These are phyloP conservation scores for Begonia loranthoides DNA, from an alignment of 306 rosid genomes.

Conservation along the genomic window DNA sequence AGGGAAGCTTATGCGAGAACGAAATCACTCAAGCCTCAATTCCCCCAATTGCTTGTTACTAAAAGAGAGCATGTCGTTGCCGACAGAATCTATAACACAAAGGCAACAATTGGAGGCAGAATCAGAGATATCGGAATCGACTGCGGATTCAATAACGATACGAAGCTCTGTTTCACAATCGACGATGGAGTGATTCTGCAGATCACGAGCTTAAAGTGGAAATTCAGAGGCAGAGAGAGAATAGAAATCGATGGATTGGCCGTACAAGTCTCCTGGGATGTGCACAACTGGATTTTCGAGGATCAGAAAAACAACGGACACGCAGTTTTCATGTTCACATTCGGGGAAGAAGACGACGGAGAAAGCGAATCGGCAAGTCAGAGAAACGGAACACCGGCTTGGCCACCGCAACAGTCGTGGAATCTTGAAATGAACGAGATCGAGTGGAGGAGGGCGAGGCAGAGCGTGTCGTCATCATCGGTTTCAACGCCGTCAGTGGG, in stretches of 20 bases:
- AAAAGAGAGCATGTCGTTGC: background rate
- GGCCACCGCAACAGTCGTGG: constrained; percentile 40
- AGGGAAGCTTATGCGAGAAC: background rate
- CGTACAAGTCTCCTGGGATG: constrained; percentile 80
- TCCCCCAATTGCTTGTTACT: background rate
- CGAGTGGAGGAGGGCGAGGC: constrained; percentile 57
- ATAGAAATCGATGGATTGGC: constrained; percentile 44
- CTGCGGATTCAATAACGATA: background rate
- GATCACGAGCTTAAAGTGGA: constrained; percentile 54
- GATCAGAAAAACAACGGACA: constrained; percentile 1
- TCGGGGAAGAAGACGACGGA: constrained; percentile 4
- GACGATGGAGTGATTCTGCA: constrained; percentile 31
- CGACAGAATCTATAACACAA: background rate
- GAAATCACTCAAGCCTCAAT: background rate
- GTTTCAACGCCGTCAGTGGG: constrained; percentile 50
- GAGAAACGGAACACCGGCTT: background rate
- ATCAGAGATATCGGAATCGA: background rate
- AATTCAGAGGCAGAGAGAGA: constrained; percentile 61
- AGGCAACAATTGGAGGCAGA: background rate
- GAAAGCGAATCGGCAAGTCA: background rate
- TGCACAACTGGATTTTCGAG: constrained; percentile 1
- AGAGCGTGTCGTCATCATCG: constrained; percentile 63
- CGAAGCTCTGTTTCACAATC: constrained; percentile 13
- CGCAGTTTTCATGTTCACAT: constrained; percentile 10
- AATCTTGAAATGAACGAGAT: constrained; percentile 67